Evolutionary conservation across 257 asterid species (phyloP).

Genomic region (Nicotiana tomentosiformis): DNA sequence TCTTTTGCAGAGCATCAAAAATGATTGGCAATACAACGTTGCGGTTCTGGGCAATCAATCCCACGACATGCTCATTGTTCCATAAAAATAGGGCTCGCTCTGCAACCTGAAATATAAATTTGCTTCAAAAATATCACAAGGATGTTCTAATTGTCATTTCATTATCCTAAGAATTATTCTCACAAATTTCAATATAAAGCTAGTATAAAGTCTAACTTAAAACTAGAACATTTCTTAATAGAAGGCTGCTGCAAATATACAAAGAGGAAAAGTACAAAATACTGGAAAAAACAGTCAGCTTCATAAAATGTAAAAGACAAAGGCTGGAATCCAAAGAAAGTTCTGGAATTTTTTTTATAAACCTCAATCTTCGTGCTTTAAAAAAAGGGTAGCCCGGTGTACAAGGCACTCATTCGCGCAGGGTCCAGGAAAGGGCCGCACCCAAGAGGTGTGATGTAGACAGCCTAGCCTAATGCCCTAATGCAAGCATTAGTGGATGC

Average conservation of each 20-base stretch:
- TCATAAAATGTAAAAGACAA: too few relatives aligned
- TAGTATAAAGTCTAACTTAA: neutral
- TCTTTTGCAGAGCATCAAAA: constrained; percentile 35
- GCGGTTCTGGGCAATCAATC: constrained; percentile 35
- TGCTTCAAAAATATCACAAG: neutral
- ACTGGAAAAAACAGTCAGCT: neutral
- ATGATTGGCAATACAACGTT: constrained; percentile 31
- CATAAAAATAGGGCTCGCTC: constrained; percentile 40
- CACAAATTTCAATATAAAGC: neutral
- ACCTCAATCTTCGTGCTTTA: too few relatives aligned
- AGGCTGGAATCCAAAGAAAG: too few relatives aligned
- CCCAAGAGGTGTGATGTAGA: too few relatives aligned
- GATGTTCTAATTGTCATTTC: neutral
- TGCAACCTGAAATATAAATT: constrained; percentile 32
- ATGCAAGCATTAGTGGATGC: too few relatives aligned
- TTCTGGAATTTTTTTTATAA: too few relatives aligned
- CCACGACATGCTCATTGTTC: constrained; percentile 38
- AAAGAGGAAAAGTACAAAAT: neutral
- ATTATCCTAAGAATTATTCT: neutral
- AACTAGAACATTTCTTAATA: neutral
- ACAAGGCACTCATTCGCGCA: too few relatives aligned
- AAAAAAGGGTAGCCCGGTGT: too few relatives aligned
- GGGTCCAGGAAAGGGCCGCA: too few relatives aligned
- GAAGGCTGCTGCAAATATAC: neutral
- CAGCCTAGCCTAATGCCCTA: too few relatives aligned